These are phyloP conservation scores for Penicillium expansum DNA, from an alignment of 2,329 filamentous ascomycete genomes.

Conservation along the genomic window DNA sequence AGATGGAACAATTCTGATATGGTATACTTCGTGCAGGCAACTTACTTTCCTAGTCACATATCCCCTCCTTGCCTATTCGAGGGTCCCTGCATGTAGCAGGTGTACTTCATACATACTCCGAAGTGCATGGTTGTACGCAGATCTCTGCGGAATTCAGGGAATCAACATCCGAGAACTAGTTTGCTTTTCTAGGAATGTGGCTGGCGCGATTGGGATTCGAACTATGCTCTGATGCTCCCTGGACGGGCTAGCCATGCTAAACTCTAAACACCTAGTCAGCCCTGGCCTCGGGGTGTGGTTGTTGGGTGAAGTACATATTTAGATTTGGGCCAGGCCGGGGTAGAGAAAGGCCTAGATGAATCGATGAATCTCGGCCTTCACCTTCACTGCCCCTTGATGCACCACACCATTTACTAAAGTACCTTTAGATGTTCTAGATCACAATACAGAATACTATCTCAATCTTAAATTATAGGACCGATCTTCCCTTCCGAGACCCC, in stretches of 20 bases:
- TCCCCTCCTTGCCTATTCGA: constrained; percentile 7
- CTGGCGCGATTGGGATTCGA: constrained; percentile 18
- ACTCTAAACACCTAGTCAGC: background rate
- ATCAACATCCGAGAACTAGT: constrained; percentile 3
- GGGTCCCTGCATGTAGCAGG: constrained; percentile 8
- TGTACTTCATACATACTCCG: constrained; percentile 3
- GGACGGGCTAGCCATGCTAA: constrained; percentile 1
- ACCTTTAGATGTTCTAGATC: background rate
- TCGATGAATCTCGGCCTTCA: background rate
- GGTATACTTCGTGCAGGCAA: background rate
- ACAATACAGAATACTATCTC: background rate
- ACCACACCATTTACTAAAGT: background rate
- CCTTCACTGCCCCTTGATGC: background rate
- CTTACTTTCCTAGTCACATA: background rate
- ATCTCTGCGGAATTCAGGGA: constrained; percentile 8
- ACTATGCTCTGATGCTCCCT: constrained; percentile 13
- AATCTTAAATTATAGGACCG: background rate
- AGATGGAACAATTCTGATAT: background rate
- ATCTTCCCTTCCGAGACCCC: background rate
- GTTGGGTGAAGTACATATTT: background rate
- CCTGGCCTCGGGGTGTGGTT: background rate
- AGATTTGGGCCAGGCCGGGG: background rate
- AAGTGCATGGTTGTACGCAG: constrained; percentile 8
- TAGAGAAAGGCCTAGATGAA: constrained; percentile 1
- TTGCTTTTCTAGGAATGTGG: constrained; percentile 12